Evolutionary conservation across 1,284 basidiomycete genomes (phyloP), one percentile per base, ranked within the genome.

Genomic region (Abortiporus biennis): DNA sequence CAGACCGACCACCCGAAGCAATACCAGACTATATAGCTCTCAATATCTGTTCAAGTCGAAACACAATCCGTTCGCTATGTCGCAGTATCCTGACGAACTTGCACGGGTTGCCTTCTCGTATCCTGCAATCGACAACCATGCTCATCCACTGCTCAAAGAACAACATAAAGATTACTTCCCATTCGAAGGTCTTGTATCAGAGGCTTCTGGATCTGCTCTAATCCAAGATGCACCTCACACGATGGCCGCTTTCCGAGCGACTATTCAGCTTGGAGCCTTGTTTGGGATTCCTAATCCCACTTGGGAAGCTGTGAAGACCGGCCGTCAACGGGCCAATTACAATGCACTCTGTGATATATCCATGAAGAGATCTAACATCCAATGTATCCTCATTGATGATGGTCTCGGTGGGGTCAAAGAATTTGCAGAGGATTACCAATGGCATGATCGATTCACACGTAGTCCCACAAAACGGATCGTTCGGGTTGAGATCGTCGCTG

Each of bases 41-140:
- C n/a, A n/a, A n/a, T n/a, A n/a, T n/a, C n/a, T n/a, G n/a, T n/a
- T n/a, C n/a, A n/a, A n/a, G n/a, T n/a, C n/a, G n/a, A 25, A 43
- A 43, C 37, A 44, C 42, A 5, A 11, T 44, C 17, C 30, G n/a
- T n/a, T n/a, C n/a, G n/a, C n/a, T n/a, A n/a, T n/a, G n/a, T n/a
- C n/a, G n/a, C n/a, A n/a, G n/a, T n/a, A n/a, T n/a, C n/a, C n/a
- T n/a, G n/a, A n/a, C n/a, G n/a, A 48, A 25, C 46, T 52, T 19
- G 46, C 46, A 9, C 36, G 34, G 16, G 46, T 49, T 19, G 47
- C 49, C 3, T 44, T 67, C 36, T 42, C 44, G 16, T 73, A 67
- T 45, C 75, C 74, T 8, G 67, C 67, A 0, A 82, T 85, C 54
- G 85, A 87, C 62, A 86, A 86, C 54, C 85, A 88, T 54, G 79